Conservation (phyloP, 2,329 filamentous ascomycete genomes). For the Aspergillus sp. region DNA sequence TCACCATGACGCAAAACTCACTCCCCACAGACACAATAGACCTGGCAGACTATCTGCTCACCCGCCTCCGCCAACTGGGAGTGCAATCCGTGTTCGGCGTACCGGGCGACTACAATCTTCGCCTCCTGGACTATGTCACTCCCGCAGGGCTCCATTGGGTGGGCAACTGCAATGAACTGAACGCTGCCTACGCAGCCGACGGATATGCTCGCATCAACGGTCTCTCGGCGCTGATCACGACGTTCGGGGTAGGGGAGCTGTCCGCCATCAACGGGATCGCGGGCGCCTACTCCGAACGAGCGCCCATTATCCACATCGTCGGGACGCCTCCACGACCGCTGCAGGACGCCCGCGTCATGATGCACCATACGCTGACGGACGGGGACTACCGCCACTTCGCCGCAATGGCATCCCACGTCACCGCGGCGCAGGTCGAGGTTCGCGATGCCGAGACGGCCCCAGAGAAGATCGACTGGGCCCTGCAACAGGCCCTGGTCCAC, state of each 20-base stretch:
- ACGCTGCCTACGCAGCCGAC: constrained; percentile 54
- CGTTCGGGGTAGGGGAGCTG: constrained; percentile 60
- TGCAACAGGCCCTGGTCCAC: constrained; percentile 52
- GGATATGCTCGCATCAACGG: constrained; percentile 32
- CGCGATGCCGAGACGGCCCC: constrained; percentile 47
- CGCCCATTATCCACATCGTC: constrained; percentile 65
- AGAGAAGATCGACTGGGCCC: constrained; percentile 51
- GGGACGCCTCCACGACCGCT: constrained; percentile 49
- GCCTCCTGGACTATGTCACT: constrained; percentile 65
- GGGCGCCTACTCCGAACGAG: constrained; percentile 70
- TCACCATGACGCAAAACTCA: too few species aligned
- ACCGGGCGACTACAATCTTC: constrained; percentile 69
- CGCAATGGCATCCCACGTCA: constrained; percentile 13
- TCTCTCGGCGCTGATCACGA: constrained; percentile 25
- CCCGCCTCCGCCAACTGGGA: constrained; percentile 61
- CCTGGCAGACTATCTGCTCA: constrained; percentile 58
- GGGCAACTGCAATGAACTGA: constrained; percentile 68
- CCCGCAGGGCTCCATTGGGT: constrained; percentile 62
- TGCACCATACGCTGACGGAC: constrained; percentile 64
- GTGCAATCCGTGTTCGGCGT: constrained; percentile 66
- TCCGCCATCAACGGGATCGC: constrained; percentile 73
- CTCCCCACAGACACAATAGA: too few species aligned
- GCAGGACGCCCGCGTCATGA: constrained; percentile 44
- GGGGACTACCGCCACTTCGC: constrained; percentile 17
- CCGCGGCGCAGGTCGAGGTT: constrained; percentile 12